These are phyloP conservation scores for Annulohypoxylon bovei DNA, from an alignment of 495 filamentous ascomycete genomes.

Conservation along the genomic window DNA sequence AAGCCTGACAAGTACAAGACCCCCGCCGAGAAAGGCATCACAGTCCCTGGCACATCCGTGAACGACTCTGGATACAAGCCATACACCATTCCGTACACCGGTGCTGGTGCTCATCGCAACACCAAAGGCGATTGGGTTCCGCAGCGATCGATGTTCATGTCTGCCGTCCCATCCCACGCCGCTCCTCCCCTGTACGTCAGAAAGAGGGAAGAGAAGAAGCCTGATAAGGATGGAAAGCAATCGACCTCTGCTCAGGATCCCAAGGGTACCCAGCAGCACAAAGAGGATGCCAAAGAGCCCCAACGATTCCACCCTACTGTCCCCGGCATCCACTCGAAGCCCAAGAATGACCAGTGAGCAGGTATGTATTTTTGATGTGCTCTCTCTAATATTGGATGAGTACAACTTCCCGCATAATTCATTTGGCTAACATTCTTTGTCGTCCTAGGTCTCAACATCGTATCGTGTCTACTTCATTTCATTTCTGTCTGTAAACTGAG, in stretches of 20 bases:
- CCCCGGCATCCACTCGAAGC: too few relatives aligned
- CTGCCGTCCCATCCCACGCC: background rate
- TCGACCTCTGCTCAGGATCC: too few relatives aligned
- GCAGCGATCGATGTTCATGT: background rate
- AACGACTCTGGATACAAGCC: conserved; percentile 20
- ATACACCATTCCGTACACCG: conserved; percentile 42
- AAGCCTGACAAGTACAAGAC: conserved; percentile 27
- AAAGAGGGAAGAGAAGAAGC: background rate
- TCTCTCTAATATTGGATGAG: background rate
- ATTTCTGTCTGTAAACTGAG: background rate
- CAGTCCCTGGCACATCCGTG: conserved; percentile 7
- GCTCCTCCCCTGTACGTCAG: conserved; percentile 24
- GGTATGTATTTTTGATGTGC: background rate
- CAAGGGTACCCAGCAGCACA: too few relatives aligned
- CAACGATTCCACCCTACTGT: background rate
- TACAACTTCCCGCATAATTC: background rate
- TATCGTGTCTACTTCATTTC: background rate
- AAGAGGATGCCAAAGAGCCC: background rate
- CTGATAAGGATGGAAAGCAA: background rate
- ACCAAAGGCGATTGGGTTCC: background rate
- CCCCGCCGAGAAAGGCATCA: conserved; percentile 5
- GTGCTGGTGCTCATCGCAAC: conserved; percentile 16
- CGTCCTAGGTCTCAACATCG: background rate
- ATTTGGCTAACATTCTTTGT: background rate
- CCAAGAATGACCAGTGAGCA: conserved; percentile 2